A percentile compares a stretch with the other conserved stretches of the same genome.
Evolutionary conservation across 768 basidiomycete species (phyloP).

Genomic region (Xerocomellus intermedius): DNA sequence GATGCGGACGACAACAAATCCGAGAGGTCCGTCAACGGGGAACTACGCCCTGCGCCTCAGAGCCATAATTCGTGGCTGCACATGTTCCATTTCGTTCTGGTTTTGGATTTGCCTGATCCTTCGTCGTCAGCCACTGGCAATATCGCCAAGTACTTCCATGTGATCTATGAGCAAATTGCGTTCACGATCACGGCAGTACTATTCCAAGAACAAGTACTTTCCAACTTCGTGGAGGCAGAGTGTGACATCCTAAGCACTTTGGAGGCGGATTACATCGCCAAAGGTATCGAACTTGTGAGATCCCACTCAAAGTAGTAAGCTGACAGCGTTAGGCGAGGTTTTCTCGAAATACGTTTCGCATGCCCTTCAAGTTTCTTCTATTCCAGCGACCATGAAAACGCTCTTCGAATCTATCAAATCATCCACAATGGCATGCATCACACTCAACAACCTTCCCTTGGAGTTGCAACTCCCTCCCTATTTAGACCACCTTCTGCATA

Average conservation of each 20-base stretch:
- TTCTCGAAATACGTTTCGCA: constrained; percentile 54
- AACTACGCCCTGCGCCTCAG: constrained; percentile 24
- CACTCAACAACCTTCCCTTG: constrained; percentile 74
- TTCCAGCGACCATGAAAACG: constrained; percentile 76
- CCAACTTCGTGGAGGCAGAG: constrained; percentile 82
- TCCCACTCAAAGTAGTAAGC: not conserved
- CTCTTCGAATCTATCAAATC: constrained; percentile 79
- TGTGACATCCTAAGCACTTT: constrained; percentile 68
- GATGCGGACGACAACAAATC: constrained; percentile 34
- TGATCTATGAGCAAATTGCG: constrained; percentile 84
- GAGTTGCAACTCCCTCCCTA: constrained; percentile 86
- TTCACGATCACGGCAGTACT: constrained; percentile 91
- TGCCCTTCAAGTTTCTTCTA: constrained; percentile 63
- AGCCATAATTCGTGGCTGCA: constrained; percentile 54
- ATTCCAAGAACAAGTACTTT: constrained; percentile 85
- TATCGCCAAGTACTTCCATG: constrained; percentile 76
- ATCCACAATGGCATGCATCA: constrained; percentile 73
- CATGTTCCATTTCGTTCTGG: constrained; percentile 83
- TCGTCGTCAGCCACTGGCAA: constrained; percentile 80
- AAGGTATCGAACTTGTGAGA: constrained; percentile 52
- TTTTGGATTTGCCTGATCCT: constrained; percentile 87
- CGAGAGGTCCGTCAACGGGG: constrained; percentile 37
- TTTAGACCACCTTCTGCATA: constrained; percentile 68
- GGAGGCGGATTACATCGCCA: constrained; percentile 66
- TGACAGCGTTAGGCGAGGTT: constrained; percentile 48